phyloP scores from a whole-genome alignment of 2,329 filamentous ascomycete species.

The Stagonosporopsis chrysanthemi region DNA sequence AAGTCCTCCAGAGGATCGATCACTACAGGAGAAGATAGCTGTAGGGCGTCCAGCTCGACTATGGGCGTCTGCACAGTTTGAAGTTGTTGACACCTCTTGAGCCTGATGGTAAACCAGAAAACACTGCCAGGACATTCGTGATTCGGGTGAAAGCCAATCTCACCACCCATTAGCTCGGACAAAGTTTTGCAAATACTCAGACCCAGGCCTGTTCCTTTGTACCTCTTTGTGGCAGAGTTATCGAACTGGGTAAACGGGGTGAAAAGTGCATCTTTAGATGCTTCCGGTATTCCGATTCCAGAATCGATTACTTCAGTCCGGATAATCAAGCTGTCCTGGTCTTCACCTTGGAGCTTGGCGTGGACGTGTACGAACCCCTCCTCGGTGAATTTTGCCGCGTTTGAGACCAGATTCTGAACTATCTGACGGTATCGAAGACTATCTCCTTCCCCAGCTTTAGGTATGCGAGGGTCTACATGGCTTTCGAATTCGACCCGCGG shows the following conservation, averaged over 20 bases:
- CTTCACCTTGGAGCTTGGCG: slow-evolving; percentile 52
- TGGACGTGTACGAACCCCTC: slow-evolving; percentile 60
- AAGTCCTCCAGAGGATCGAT: slow-evolving; percentile 32
- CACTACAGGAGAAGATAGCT: slow-evolving; percentile 17
- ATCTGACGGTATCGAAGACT: slow-evolving; percentile 68
- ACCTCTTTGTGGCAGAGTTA: slow-evolving; percentile 60
- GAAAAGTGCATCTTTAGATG: slow-evolving; percentile 59
- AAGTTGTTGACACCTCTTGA: slow-evolving; percentile 41
- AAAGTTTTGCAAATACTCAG: slow-evolving; percentile 66
- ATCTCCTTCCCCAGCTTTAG: slow-evolving; percentile 62
- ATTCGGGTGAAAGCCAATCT: slow-evolving; percentile 58
- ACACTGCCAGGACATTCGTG: slow-evolving; percentile 56
- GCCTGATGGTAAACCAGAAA: slow-evolving; percentile 60
- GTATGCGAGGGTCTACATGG: slow-evolving; percentile 57
- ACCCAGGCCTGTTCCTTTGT: slow-evolving; percentile 65
- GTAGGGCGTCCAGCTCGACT: slow-evolving; percentile 19
- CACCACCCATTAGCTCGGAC: slow-evolving; percentile 64
- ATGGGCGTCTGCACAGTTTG: slow-evolving; percentile 22
- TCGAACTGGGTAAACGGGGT: slow-evolving; percentile 65
- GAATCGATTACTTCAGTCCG: slow-evolving; percentile 62
- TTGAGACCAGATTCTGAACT: slow-evolving; percentile 67
- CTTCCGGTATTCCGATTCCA: slow-evolving; percentile 61
- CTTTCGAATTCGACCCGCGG: slow-evolving; percentile 58
- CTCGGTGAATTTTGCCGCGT: slow-evolving; percentile 69
- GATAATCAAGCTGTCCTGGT: slow-evolving; percentile 56